These are phyloP conservation scores for Candida piceae DNA, from an alignment of 805 yeast genomes.

Conservation along the genomic window DNA sequence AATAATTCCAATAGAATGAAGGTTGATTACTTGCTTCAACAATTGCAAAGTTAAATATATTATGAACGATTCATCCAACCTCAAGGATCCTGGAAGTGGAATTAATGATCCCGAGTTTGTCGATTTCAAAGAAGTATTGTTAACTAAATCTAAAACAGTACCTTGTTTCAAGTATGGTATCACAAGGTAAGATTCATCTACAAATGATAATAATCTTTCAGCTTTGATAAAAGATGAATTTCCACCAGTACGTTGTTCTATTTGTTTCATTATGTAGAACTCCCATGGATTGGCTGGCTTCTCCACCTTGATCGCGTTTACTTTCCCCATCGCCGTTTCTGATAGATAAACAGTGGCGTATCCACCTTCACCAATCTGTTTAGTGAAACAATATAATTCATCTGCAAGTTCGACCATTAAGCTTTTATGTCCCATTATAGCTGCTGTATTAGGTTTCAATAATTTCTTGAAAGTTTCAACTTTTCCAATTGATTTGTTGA, in stretches of 20 bases:
- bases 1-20: conserved; percentile 64
- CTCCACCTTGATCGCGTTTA: conserved; percentile 69
- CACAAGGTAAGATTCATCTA: conserved; percentile 65
- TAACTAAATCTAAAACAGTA: conserved; percentile 65
- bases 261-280: conserved; percentile 60
- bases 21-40: conserved; percentile 47
- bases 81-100: conserved; percentile 20
- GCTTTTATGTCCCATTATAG: conserved; percentile 28
- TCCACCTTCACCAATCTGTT: conserved; percentile 75
- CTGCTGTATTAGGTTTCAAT: conserved; percentile 15
- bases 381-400: conserved; percentile 42
- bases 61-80: conserved; percentile 53
- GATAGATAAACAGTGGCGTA: conserved; percentile 72
- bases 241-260: conserved; percentile 36
- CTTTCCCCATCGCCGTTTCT: conserved; percentile 50
- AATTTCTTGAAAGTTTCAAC: conserved; percentile 12
- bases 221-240: conserved; percentile 34
- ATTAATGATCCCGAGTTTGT: background rate
- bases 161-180: conserved; percentile 67
- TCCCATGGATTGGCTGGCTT: conserved; percentile 76
- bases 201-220: conserved; percentile 47
- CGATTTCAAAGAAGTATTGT: conserved; percentile 32
- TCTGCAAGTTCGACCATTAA: conserved; percentile 41
- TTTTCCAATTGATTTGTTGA: conserved; percentile 8
- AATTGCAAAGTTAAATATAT: conserved; percentile 64